Evolutionary conservation across 768 basidiomycete species (phyloP), one percentile per base, ranked within the genome.

Genomic region (Phylloporus sp.): DNA sequence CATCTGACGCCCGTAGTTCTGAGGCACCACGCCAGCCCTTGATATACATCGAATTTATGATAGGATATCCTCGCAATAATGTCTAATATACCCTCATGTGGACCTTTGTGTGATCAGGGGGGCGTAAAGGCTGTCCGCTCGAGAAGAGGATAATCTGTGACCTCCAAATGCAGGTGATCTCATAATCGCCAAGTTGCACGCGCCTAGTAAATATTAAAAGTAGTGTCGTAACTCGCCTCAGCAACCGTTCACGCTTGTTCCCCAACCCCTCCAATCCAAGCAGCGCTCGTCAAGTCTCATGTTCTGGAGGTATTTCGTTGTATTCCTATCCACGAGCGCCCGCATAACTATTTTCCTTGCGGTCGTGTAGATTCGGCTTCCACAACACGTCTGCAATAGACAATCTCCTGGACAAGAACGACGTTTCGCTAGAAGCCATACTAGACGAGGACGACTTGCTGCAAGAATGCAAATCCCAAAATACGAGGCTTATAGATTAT

Each of bases 391-490:
- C 89, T 44, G 76, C 84, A 49, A 90, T 96, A 68, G 92, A 96
- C 78, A 79, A 79, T 59, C 78, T 96, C 49, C 79, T 96, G 51
- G 86, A 90, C 76, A 85, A 90, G 71, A 90, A 92, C 56, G 87
- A 90, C 60, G 84, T 90, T 54, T 78, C 83, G 39, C 80, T 98
- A 33, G 93, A 96, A 65, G 83, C 89, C 33, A 84, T 98, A 49
- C 76, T 98, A 45, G 91, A 92, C 69, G 91, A 96, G 69, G 86
- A 90, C 61, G 93, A 97, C 64, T 74, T 98, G 36, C 72, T 98
- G 45, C 88, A 90, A 67, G 95, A 98, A 68, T 91, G 92, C 79
- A 97, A 97, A 69, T 77, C 86, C 1, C 88, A 95, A 69, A 98
- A 98, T 62, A 86, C 86, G 32, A 74, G 88, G 48, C 80, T 95